Percentiles rank a stretch among this genome's conserved stretches.
phyloP scores from a whole-genome alignment of 2,329 filamentous ascomycete genomes.

The Eutypella sp. region DNA sequence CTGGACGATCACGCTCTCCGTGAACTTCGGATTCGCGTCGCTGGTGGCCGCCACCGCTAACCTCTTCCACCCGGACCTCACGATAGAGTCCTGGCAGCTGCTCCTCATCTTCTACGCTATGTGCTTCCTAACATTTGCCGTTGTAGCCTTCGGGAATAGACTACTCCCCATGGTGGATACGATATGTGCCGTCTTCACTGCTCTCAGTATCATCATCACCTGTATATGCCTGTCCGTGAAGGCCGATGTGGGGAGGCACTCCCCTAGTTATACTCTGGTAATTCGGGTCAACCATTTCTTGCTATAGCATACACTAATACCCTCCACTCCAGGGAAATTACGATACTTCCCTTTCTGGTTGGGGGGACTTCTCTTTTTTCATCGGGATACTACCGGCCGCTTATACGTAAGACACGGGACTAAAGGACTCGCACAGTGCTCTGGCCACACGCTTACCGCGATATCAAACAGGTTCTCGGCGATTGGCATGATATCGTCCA shows the following conservation, averaged over 20 bases:
- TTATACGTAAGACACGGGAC: constrained; percentile 35
- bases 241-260: constrained; percentile 49
- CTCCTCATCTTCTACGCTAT: constrained; percentile 59
- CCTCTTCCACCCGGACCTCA: constrained; percentile 50
- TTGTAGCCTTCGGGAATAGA: constrained; percentile 53
- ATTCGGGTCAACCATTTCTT: background rate
- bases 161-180: constrained; percentile 56
- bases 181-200: constrained; percentile 51
- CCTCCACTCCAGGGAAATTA: constrained; percentile 42
- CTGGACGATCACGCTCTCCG: constrained; percentile 47
- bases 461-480: constrained; percentile 41
- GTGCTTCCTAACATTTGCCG: constrained; percentile 47
- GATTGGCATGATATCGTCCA: constrained; percentile 57
- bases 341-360: constrained; percentile 50
- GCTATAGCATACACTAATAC: no score
- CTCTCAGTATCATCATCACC: constrained; percentile 50
- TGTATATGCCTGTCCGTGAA: constrained; percentile 51
- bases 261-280: constrained; percentile 42
- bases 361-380: constrained; percentile 56
- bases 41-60: constrained; percentile 46
- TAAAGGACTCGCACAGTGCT: background rate
- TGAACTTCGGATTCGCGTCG: constrained; percentile 52
- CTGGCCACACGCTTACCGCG: background rate
- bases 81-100: constrained; percentile 50
- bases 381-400: constrained; percentile 56